Evolutionary conservation across 1,284 basidiomycete genomes (phyloP).

Genomic region (Tilletia walkeri): DNA sequence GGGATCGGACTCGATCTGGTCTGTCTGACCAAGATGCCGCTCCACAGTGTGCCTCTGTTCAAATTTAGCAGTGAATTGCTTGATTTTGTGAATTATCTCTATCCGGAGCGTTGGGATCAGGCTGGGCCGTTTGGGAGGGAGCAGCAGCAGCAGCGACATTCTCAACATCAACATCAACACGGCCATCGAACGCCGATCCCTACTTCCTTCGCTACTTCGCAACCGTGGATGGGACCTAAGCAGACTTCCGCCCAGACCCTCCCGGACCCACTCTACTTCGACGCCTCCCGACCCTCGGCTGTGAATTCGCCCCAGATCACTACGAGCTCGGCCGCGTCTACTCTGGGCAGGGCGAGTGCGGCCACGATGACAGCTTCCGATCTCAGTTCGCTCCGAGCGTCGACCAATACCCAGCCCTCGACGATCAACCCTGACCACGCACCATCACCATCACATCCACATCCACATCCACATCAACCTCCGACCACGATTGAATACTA

Average conservation of each 20-base stretch:
- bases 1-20: slow-evolving; percentile 88
- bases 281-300: slow-evolving; percentile 30
- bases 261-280: slow-evolving; percentile 48
- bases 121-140: slow-evolving; percentile 26
- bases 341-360: neutral
- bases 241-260: slow-evolving; percentile 23
- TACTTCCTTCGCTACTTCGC: neutral
- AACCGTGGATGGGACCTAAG: neutral
- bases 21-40: slow-evolving; percentile 83
- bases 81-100: slow-evolving; percentile 26
- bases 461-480: neutral
- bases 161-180: neutral
- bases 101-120: slow-evolving; percentile 18
- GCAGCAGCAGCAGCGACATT: slow-evolving; percentile 9
- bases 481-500: slow-evolving; percentile 34
- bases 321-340: neutral
- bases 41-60: slow-evolving; percentile 70
- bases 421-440: neutral
- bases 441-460: neutral
- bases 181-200: slow-evolving; percentile 4
- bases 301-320: slow-evolving; percentile 14
- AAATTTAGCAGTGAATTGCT: slow-evolving; percentile 39
- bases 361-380: neutral
- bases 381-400: neutral
- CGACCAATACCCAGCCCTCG: neutral